Percentiles rank a stretch among this genome's conserved stretches.
Evolutionary conservation across 177 flowering plant species (phyloP).

Genomic region (Vitis hybrid): DNA sequence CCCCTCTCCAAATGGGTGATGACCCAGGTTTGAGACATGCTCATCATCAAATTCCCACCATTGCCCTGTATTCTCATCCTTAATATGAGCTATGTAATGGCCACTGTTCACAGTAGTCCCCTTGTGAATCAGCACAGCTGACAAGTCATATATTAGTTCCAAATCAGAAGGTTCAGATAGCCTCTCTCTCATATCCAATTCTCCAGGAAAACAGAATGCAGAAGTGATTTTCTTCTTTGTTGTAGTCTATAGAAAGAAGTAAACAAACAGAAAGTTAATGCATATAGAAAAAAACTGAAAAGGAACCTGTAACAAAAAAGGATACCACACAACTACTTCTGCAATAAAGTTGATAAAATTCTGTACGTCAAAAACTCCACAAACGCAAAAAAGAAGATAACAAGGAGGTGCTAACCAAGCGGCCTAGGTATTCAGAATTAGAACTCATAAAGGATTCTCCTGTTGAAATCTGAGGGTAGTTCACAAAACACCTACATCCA

Average conservation of each 20-base stretch:
- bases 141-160: constrained; percentile 65
- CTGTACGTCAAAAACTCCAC: too few relatives aligned
- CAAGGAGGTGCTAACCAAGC: too few relatives aligned
- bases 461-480: too few relatives aligned
- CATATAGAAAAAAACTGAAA: not conserved
- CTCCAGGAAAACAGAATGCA: constrained; percentile 73
- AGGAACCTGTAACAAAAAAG: not conserved
- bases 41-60: constrained; percentile 99
- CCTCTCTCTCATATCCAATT: constrained; percentile 65
- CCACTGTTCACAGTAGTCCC: constrained; percentile 96
- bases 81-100: constrained; percentile 89
- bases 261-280: not conserved
- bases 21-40: constrained; percentile 72
- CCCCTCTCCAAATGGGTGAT: constrained; percentile 79
- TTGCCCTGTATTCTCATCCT: constrained; percentile 70
- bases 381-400: too few relatives aligned
- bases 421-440: too few relatives aligned
- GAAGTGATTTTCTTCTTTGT: constrained; percentile 88
- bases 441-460: too few relatives aligned
- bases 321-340: too few relatives aligned
- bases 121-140: constrained; percentile 91
- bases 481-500: too few relatives aligned
- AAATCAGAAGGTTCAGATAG: constrained; percentile 49
- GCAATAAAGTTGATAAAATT: too few relatives aligned
- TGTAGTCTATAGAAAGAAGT: constrained; percentile 63